Base-by-base conservation (phyloP, 2,329 filamentous ascomycete genomes). In the Zymoseptoria tritici region DNA sequence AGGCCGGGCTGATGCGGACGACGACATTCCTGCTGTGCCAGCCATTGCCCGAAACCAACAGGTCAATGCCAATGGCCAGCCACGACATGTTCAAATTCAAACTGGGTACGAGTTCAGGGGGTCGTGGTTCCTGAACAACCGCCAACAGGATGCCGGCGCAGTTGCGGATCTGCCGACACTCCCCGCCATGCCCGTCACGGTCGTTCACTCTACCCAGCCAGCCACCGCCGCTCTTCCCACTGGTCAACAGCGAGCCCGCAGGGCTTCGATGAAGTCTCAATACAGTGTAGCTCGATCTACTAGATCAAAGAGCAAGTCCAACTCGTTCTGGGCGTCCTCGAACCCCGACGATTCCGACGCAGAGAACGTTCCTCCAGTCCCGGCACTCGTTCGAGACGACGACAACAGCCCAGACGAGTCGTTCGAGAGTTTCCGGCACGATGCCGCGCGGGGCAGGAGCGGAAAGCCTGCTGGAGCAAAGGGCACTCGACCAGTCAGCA, bases 311-410 rank as follows among this genome's bases (percentile, higher is more conserved):
- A 60, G 63, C 20, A 61, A 52, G 52, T 57, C 53, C 31, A 53
- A 54, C 9, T 64, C 62, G 5, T 65, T 65, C 58, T 66, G 64
- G 64, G 56, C 62, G 3, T 65, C 63, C 7, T 66, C 64, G 8
- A 66, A 66, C 31, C 64, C 64, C 5, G 63, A 66, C 53, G 64
- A 66, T 29, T 66, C 64, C 13, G 64, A 63, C 9, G 60, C 57
- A 11, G 61, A 60, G 9, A 62, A 62, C 20, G 57, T 65, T 5
- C 64, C 64, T 52, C 64, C 64, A 16, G 61, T 66, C 2, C 64
- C 64, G 24, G 56, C 61, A n/a, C 60, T 66, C n/a, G 49, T 56
- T 16, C 56, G 61, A 5, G 64, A 58, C 42, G 55, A 57, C 13
- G 36, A n/a, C 36, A 46, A 46, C 16, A 46, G 36, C 36, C 36